These are phyloP conservation scores for Malus orientalis DNA, from an alignment of 306 rosid genomes.

Conservation along the genomic window DNA sequence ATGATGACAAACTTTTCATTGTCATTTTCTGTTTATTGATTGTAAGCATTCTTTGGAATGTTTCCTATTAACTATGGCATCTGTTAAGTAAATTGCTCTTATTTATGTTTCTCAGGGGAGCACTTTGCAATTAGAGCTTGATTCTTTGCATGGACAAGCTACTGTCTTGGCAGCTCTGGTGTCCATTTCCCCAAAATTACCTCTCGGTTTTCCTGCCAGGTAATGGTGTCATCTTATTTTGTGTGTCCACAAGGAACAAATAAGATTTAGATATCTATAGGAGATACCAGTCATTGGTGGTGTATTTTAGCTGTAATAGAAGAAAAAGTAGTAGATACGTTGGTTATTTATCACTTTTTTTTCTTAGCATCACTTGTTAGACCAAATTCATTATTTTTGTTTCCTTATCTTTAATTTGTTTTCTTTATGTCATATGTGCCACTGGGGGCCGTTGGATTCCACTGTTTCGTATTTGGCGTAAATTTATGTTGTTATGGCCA, in stretches of 20 bases:
- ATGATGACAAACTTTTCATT: not conserved
- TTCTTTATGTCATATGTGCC: not conserved
- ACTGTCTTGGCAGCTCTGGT: slow-evolving; percentile 86
- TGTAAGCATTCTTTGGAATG: not conserved
- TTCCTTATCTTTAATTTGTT: not conserved
- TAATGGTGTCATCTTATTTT: slow-evolving; percentile 19
- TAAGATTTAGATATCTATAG: not conserved
- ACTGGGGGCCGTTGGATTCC: not conserved
- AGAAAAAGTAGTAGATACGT: too few species aligned
- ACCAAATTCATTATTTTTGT: not conserved
- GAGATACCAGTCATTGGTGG: slow-evolving; percentile 1
- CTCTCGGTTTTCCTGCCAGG: slow-evolving; percentile 96
- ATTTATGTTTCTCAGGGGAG: slow-evolving; percentile 51
- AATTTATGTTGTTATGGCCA: not conserved
- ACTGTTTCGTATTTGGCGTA: not conserved
- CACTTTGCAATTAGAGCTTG: slow-evolving; percentile 69
- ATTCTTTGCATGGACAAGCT: slow-evolving; percentile 93
- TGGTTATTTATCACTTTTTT: not conserved
- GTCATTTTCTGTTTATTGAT: not conserved
- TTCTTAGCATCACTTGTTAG: not conserved
- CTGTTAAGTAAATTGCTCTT: slow-evolving; percentile 15
- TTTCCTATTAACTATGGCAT: not conserved
- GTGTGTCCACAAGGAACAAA: too few species aligned
- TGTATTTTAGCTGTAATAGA: not conserved
- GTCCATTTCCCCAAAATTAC: slow-evolving; percentile 80